phyloP scores from a whole-genome alignment of 2,329 filamentous ascomycete genomes.

The Drechslerella coelobrocha region DNA sequence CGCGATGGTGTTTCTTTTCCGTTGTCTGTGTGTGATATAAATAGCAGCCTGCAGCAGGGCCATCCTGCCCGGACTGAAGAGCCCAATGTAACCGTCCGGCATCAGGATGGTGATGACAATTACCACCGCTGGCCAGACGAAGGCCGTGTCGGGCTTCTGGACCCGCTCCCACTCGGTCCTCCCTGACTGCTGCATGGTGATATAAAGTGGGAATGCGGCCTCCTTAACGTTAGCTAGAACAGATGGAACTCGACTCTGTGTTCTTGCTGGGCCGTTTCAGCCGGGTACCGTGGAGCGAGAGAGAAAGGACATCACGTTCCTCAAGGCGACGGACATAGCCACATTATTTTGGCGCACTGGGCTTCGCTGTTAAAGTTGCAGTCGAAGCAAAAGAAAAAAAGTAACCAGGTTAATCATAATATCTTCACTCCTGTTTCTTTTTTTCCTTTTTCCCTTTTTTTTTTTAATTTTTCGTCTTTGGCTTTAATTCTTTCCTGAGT shows the following conservation, averaged over 20 bases:
- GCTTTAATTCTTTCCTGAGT: slow-evolving; percentile 1
- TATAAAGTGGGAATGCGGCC: not conserved
- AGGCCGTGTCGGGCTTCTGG: no score
- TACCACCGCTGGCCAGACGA: no score
- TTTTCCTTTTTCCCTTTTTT: not conserved
- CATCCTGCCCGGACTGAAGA: not conserved
- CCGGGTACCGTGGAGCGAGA: slow-evolving; percentile 10
- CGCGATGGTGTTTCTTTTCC: no score
- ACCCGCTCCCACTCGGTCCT: no score
- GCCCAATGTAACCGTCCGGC: not conserved
- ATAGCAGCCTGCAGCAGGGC: slow-evolving; percentile 14
- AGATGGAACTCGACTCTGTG: not conserved
- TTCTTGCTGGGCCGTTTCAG: slow-evolving; percentile 14
- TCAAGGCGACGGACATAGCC: slow-evolving; percentile 47
- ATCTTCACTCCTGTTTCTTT: slow-evolving; percentile 1
- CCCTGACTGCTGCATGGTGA: no score
- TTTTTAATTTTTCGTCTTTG: slow-evolving; percentile 10
- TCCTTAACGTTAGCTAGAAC: not conserved
- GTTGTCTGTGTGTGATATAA: no score
- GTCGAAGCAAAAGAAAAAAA: slow-evolving; percentile 1
- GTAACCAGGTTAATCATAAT: not conserved
- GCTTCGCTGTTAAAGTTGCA: not conserved
- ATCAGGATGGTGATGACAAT: slow-evolving; percentile 2
- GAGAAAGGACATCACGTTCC: slow-evolving; percentile 24
- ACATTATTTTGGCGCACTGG: slow-evolving; percentile 5